Evolutionary conservation across 371 early-diverging fungal species (phyloP), one percentile per base, ranked within the genome.

Genomic region (Mucor indicus): DNA sequence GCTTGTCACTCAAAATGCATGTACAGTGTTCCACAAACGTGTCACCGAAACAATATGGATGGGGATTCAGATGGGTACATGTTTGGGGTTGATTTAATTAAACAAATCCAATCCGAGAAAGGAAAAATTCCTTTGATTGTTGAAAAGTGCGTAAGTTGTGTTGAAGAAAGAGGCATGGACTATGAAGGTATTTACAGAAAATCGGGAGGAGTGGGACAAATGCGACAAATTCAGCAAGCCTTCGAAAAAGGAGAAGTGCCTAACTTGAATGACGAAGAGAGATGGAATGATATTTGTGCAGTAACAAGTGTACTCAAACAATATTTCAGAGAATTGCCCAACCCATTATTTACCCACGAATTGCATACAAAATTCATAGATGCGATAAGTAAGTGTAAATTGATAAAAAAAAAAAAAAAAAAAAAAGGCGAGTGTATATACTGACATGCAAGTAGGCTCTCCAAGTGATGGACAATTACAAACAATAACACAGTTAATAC

Each of bases 241-340:
- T 69, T 81, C 37, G 78, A 83, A 37, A 50, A 66, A 15, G 75
- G 74, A 2, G 69, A 75, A 13, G 47, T 56, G 4, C 60, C 57
- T n/a, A 53, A 81, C 44, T 39, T 87, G 13, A 62, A 55, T 32
- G 79, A 83, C 41, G 53, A 68, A 5, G 63, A 69, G 10, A 56
- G 72, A 44, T 82, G 78, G 60, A 72, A 75, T 52, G 84, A 81
- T 65, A 81, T 85, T 30, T 77, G 81, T 50, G 80, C 83, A 8
- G 77, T 94, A 11, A 95, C 98, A 1, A 92, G 94, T 42, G 82
- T 97, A 20, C 66, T 97, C 43, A 96, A 95, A 63, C 93, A 93
- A 64, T 97, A 94, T 53, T 81, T 97, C 43, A 79, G 98, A 24
- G 93, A 91, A 16, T 50, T 96, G 52, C 95, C 96, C 0, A 87